Evolutionary conservation across 1,284 basidiomycete genomes (phyloP).

Genomic region (Cystobasidium slooffiae): DNA sequence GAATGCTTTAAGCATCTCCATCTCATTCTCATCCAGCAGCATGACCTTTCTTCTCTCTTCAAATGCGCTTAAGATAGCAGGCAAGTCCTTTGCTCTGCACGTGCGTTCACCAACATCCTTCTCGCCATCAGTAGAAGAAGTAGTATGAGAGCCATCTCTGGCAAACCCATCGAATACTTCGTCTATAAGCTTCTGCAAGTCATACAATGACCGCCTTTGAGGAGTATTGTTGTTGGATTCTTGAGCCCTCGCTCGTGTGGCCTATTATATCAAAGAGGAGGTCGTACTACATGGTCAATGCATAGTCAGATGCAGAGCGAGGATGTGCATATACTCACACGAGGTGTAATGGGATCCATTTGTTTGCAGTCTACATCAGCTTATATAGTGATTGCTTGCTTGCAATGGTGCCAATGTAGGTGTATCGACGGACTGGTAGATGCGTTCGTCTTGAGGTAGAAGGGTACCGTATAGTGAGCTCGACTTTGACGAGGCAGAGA

Average conservation of each 20-base stretch:
- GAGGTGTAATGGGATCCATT: constrained; percentile 14
- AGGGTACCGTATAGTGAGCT: too few species aligned
- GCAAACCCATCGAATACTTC: constrained; percentile 36
- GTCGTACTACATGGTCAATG: neutral
- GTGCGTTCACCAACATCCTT: constrained; percentile 3
- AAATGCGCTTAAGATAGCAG: constrained; percentile 31
- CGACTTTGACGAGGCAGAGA: too few species aligned
- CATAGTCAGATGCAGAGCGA: neutral
- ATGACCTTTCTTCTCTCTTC: constrained; percentile 19
- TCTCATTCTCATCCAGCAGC: constrained; percentile 23
- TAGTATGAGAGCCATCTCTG: neutral
- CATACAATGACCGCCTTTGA: constrained; percentile 30
- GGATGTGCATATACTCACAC: neutral
- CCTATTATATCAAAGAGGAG: neutral
- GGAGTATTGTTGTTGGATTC: constrained; percentile 23
- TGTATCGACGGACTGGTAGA: too few species aligned
- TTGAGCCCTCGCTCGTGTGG: neutral
- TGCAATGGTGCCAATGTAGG: neutral
- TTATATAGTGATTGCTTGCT: too few species aligned
- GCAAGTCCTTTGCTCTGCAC: constrained; percentile 29
- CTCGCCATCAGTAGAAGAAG: too few species aligned
- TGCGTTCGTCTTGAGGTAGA: too few species aligned
- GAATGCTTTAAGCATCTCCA: constrained; percentile 13
- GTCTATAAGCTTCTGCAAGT: constrained; percentile 34
- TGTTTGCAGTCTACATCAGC: neutral